Base-by-base conservation (phyloP, 805 yeast species). In the Ogataea siamensis region DNA sequence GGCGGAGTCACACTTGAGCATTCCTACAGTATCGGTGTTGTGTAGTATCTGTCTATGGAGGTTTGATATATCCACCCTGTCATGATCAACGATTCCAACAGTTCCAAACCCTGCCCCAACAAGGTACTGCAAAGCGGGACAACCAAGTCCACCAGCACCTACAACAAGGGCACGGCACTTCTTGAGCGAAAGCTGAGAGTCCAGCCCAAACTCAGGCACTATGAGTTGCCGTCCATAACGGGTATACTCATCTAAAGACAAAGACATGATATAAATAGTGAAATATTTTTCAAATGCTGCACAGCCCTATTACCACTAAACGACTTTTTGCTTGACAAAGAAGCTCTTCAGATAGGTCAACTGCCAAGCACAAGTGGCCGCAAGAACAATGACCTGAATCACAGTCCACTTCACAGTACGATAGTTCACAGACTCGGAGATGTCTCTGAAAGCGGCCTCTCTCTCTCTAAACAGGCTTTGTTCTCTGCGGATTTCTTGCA, bases 141-240 rank as follows among this genome's bases (percentile, higher is more conserved):
- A 83, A 0, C 99, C 98, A 5, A 93, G 68, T 0, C 99, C 99
- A 8, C 99, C 99, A 1, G 97, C 97, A 1, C 99, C 99, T 6
- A 93, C 71, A 0, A 93, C 89, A 17, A 91, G 60, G 0, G 89
- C 74, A 35, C 67, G 74, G 2, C 91, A 42, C 0, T 59, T 48
- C 46, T 79, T 80, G 32, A 93, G 60, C 28, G 62, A 66, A 6
- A 72, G 35, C 57, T 93, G 99, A 2, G 78, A 71, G 2, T 60
- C 41, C 3, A 63, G 35, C 1, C 88, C 87, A 34, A 88, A 68
- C 41, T 77, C 83, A 3, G 95, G 93, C 2, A 93, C 96, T 17
- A 89, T 78, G 91, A 93, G 83, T 55, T 93, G 99, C 37, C 99
- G 73, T 3, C 99, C 98, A 60, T 93, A 93, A 24, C 97, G 65